These are phyloP conservation scores for Glaciozyma martinii DNA, from an alignment of 768 basidiomycete genomes.

Conservation along the genomic window DNA sequence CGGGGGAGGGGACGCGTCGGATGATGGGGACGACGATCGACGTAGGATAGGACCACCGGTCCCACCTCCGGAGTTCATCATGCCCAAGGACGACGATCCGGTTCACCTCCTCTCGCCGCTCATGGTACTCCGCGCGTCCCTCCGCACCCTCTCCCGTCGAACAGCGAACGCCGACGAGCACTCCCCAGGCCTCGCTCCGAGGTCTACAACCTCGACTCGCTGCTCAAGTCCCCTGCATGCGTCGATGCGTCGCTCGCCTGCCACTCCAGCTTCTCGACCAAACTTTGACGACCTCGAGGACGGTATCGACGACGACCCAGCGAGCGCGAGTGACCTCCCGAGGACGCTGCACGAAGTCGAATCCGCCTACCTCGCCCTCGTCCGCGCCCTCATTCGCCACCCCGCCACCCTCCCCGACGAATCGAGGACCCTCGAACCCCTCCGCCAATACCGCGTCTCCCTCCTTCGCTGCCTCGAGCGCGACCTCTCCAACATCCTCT, in stretches of 20 bases:
- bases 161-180: background rate
- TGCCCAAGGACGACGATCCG: conserved; percentile 8
- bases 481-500: conserved; percentile 21
- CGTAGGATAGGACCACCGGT: background rate
- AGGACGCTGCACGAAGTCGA: conserved; percentile 23
- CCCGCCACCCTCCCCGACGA: background rate
- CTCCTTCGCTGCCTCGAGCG: conserved; percentile 12
- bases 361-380: conserved; percentile 17
- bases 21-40: background rate
- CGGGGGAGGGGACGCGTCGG: no score
- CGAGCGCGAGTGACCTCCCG: background rate
- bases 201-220: background rate
- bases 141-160: conserved; percentile 6
- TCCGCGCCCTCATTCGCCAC: conserved; percentile 12
- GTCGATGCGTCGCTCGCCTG: background rate
- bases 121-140: conserved; percentile 7
- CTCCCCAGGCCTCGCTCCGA: background rate
- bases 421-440: conserved; percentile 6
- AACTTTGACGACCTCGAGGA: background rate
- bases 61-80: background rate
- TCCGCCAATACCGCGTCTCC: background rate
- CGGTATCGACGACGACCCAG: background rate
- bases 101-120: conserved; percentile 9
- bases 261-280: background rate
- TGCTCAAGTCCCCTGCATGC: background rate